Percentiles rank a stretch among this genome's conserved stretches.
These are phyloP conservation scores for Pestalotiopsis sp. DNA, from an alignment of 2,329 filamentous ascomycete genomes.

Conservation along the genomic window DNA sequence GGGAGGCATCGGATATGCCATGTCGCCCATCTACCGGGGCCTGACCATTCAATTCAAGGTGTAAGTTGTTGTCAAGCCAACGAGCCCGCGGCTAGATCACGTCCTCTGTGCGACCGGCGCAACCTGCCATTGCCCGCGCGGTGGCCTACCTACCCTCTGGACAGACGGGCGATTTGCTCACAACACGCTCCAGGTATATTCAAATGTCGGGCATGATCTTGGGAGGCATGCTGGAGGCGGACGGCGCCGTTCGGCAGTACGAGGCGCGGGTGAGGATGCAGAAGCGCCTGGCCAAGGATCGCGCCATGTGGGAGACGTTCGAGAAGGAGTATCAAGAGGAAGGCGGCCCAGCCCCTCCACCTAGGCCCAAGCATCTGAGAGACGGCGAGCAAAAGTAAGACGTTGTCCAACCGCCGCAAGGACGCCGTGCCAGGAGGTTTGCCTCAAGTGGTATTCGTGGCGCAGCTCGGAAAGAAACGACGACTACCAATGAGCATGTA, in stretches of 20 bases:
- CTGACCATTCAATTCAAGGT: conserved; percentile 78
- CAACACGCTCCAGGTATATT: conserved; percentile 61
- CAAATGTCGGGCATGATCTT: conserved; percentile 88
- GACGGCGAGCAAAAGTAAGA: neutral
- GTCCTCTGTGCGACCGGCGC: neutral
- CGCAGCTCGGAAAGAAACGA: neutral
- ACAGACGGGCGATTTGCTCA: neutral
- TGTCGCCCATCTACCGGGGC: conserved; percentile 73
- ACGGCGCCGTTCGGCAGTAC: conserved; percentile 67
- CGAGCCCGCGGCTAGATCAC: neutral
- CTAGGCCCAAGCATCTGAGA: conserved; percentile 22
- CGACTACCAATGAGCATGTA: neutral
- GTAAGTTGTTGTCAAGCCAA: conserved; percentile 46
- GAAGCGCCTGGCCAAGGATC: conserved; percentile 64
- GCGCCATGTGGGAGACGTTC: conserved; percentile 69
- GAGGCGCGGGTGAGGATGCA: conserved; percentile 68
- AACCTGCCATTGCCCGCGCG: too few species aligned
- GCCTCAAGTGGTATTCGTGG: neutral
- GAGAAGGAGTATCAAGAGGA: conserved; percentile 61
- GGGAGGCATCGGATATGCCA: conserved; percentile 62
- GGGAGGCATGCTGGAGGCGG: conserved; percentile 77
- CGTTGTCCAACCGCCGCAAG: neutral
- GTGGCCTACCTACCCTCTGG: too few species aligned
- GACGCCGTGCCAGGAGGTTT: too few species aligned
- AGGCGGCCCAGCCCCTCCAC: conserved; percentile 34